phyloP scores from a whole-genome alignment of 2,329 filamentous ascomycete species.

The Falciphora oryzae region DNA sequence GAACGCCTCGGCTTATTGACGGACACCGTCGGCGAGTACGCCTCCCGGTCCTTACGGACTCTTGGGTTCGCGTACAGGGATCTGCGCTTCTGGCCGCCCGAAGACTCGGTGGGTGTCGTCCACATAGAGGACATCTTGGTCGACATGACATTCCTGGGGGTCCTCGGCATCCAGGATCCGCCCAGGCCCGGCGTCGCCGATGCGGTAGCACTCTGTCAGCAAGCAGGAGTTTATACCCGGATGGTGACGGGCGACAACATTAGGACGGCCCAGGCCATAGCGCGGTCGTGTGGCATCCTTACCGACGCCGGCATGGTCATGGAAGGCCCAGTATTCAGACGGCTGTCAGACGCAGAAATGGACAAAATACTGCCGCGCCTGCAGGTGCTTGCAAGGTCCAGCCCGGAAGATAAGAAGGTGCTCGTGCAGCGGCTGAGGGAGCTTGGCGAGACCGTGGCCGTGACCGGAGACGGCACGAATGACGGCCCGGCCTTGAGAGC shows the following conservation, averaged over 20 bases:
- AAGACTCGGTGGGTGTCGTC: no score
- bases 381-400: slow-evolving; percentile 66
- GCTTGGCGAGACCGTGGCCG: slow-evolving; percentile 68
- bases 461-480: slow-evolving; percentile 78
- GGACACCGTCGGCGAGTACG: no score
- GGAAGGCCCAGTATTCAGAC: slow-evolving; percentile 72
- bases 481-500: slow-evolving; percentile 74
- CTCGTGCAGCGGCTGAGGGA: slow-evolving; percentile 65
- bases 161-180: slow-evolving; percentile 67
- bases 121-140: slow-evolving; percentile 52
- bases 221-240: slow-evolving; percentile 61
- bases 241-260: slow-evolving; percentile 60
- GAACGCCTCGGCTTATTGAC: no score
- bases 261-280: slow-evolving; percentile 58
- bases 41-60: slow-evolving; percentile 61
- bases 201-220: slow-evolving; percentile 57
- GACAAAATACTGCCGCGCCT: slow-evolving; percentile 61
- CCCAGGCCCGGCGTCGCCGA: slow-evolving; percentile 58
- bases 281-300: slow-evolving; percentile 57
- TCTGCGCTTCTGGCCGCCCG: slow-evolving; percentile 64
- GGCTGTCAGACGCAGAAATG: slow-evolving; percentile 59
- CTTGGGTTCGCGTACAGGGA: slow-evolving; percentile 71
- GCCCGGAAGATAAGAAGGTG: slow-evolving; percentile 68
- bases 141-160: slow-evolving; percentile 64
- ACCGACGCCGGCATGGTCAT: no score